Base-by-base conservation (phyloP, 495 filamentous ascomycete species). In the Aspergillus sclerotioniger region DNA sequence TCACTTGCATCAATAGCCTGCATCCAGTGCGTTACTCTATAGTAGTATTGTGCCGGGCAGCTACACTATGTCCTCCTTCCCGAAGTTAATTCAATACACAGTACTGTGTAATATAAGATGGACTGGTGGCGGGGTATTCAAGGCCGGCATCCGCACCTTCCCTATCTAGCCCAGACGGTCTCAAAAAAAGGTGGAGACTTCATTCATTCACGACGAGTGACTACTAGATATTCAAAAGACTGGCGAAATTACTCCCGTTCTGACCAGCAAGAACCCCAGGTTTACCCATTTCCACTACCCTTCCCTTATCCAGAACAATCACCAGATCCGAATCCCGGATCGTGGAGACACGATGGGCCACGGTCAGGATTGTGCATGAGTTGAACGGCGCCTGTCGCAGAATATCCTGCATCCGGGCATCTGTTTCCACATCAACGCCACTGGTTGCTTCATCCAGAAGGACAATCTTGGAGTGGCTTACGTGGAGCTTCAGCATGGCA, bases 201-300 rank as follows among this genome's bases (percentile, higher is more conserved):
- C 25, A 25, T 5, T 25, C 25, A 25, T 25, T 25, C 25, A 25
- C 5, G 25, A 5, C 25, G 25, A 25, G 25, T 25, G 25, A 9
- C 19, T 25, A n/a, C n/a, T n/a, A n/a, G n/a, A n/a, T n/a, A 6
- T 6, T 7, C 28, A 45, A 33, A 9, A 51, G 9, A 10, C 1
- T 15, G 33, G 33, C 33, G 13, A 37, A 37, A 8, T 4, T 8
- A 15, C 33, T 8, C 2, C 33, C 33, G 33, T 8, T 37, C 33
- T 8, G 33, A 37, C 7, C 33, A 37, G 33, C 33, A 37, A 49
- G 37, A 28, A 85, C 80, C 87, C 87, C 1, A 17, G 46, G 46
- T 13, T 21, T 6, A 31, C 15, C 46, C 8, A 29, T 15, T 10
- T 49, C 46, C 5, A 49, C 46, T 1, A 49, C 10, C 20, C 13